Conservation (phyloP, 345 rosid genomes). For the Tarenaya hassleriana region DNA sequence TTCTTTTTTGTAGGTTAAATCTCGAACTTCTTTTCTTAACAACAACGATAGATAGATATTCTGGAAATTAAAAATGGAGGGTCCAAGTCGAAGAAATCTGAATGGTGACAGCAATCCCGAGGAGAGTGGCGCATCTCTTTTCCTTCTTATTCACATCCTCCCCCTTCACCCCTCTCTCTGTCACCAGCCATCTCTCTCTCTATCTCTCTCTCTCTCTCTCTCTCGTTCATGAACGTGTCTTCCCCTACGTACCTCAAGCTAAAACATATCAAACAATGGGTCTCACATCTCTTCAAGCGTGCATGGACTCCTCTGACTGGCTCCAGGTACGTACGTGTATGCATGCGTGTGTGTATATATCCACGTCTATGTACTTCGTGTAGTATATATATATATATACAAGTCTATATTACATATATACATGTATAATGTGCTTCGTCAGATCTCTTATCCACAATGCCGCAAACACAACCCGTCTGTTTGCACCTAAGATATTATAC, state of each 20-base stretch:
- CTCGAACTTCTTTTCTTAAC: no score
- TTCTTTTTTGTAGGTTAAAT: no score
- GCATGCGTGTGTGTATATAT: not conserved
- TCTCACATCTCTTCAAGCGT: conserved; percentile 76
- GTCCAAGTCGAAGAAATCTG: conserved; percentile 9
- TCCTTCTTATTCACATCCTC: conserved; percentile 68
- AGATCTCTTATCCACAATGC: not conserved
- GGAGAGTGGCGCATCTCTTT: conserved; percentile 36
- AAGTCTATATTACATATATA: not conserved
- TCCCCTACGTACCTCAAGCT: conserved; percentile 1
- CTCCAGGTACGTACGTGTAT: conserved; percentile 49
- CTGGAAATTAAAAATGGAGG: no score
- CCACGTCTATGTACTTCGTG: not conserved
- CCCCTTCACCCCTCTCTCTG: conserved; percentile 12
- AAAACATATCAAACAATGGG: conserved; percentile 36
- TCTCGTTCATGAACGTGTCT: no score
- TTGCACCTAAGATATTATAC: no score
- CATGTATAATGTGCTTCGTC: not conserved
- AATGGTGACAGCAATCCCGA: conserved; percentile 35
- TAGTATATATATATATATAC: not conserved
- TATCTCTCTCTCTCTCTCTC: conserved; percentile 4
- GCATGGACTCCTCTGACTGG: conserved; percentile 96
- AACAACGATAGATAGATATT: no score
- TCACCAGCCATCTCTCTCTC: conserved; percentile 14
- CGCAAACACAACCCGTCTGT: not conserved